Evolutionary conservation across 176 grass and related monocot species (phyloP), one percentile per base, ranked within the genome.

Genomic region (Pontederia paniculata): DNA sequence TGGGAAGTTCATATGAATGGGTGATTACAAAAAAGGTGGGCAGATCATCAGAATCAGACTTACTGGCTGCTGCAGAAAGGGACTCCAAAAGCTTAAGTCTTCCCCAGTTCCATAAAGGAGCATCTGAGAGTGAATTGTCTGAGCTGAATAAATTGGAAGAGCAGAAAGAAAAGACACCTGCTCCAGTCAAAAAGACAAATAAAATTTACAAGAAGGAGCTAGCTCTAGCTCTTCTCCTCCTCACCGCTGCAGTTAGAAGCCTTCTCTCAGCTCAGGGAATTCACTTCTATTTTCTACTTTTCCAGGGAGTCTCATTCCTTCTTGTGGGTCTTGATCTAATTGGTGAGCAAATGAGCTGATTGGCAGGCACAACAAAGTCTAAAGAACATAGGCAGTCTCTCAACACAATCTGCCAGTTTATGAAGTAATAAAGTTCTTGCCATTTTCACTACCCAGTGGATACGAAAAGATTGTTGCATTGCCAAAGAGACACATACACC

Each of bases 211-310:
- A 82, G 69, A 90, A 85, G 68, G 87, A 90, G 55, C 75, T 90
- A 72, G 71, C 60, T 55, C 75, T 90, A 21, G 74, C 87, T 73
- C 70, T 90, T 50, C 81, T 90, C 10, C 79, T 90, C 8, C 87
- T 90, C 20, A 76, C 78, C 2, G 81, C 87, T 0, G 87, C 87
- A 10, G 42, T 57, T 50, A 72, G 87, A 49, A 90, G 87, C 67
- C 78, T 90, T 57, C 68, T 90, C 53, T 79, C 81, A 21, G 81
- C 81, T 16, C 81, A 90, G 73, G 87, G 86, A 48, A 82, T 90
- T 76, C 87, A 90, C 81, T 90, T 90, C 66, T 90, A 90, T 57
- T 90, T 81, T 59, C 77, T 90, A 51, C 78, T 90, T 59, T 90
- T 90, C 73, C 81, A 90, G 53, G 87, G 86, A 8, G 37, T 79